Conservation (phyloP, 768 basidiomycete species). For the Lactarius tabidus region DNA sequence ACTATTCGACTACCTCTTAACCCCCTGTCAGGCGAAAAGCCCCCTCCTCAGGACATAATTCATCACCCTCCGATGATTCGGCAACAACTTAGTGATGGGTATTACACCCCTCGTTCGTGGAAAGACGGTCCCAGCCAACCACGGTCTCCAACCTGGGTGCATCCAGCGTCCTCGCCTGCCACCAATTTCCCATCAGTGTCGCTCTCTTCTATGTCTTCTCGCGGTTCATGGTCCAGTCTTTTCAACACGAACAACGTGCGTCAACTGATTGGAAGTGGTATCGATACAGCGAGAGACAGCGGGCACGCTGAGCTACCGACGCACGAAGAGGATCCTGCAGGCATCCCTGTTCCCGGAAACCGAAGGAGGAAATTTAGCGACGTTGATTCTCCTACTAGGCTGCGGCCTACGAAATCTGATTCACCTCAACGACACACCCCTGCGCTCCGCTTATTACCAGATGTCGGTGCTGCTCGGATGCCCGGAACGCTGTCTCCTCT, state of each 20-base stretch:
- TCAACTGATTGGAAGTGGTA: slow-evolving; percentile 62
- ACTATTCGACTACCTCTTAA: background rate
- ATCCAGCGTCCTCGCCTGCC: slow-evolving; percentile 42
- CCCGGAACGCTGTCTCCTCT: slow-evolving; percentile 10
- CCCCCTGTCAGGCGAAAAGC: background rate
- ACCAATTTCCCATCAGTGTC: slow-evolving; percentile 38
- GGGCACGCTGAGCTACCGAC: slow-evolving; percentile 27
- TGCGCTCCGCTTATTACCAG: slow-evolving; percentile 51
- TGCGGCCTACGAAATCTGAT: slow-evolving; percentile 7
- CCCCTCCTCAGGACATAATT: background rate
- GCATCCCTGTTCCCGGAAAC: slow-evolving; percentile 33
- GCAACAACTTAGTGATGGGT: slow-evolving; percentile 44
- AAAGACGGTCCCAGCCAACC: slow-evolving; percentile 39
- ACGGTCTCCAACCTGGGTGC: slow-evolving; percentile 50
- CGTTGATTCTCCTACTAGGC: slow-evolving; percentile 8
- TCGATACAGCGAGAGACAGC: slow-evolving; percentile 44
- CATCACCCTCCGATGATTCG: slow-evolving; percentile 7
- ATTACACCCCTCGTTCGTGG: slow-evolving; percentile 47
- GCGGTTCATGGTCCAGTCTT: slow-evolving; percentile 78
- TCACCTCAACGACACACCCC: slow-evolving; percentile 6
- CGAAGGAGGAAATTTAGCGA: slow-evolving; percentile 15
- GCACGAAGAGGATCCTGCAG: slow-evolving; percentile 25
- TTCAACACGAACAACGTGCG: slow-evolving; percentile 64
- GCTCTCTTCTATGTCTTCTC: slow-evolving; percentile 57
- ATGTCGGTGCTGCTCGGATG: slow-evolving; percentile 30